Conservation (phyloP, 1,139 yeast genomes). For the Petasospora rhodanensis region DNA sequence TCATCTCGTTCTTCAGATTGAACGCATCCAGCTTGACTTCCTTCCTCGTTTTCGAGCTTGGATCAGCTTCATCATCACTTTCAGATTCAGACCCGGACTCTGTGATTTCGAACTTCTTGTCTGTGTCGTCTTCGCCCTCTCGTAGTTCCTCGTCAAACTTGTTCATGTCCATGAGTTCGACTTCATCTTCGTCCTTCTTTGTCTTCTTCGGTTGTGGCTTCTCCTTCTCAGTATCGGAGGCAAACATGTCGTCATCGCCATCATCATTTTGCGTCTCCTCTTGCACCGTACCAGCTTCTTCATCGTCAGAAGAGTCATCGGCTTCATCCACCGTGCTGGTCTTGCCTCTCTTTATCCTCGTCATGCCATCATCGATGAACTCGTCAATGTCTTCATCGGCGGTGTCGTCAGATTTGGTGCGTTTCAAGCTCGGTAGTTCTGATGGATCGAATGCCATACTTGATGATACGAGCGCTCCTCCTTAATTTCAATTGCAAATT, state of each 20-base stretch:
- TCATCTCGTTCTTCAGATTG: slow-evolving; percentile 50
- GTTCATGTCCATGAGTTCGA: slow-evolving; percentile 13
- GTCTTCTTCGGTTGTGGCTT: neutral
- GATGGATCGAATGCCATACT: no score
- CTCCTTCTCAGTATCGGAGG: slow-evolving; percentile 15
- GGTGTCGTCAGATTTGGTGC: no score
- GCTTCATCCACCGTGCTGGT: no score
- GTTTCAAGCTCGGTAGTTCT: no score
- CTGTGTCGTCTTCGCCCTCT: slow-evolving; percentile 7
- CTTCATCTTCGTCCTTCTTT: slow-evolving; percentile 2
- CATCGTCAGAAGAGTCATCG: slow-evolving; percentile 6
- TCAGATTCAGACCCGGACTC: slow-evolving; percentile 3
- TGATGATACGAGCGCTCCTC: no score
- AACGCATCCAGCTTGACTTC: slow-evolving; percentile 59
- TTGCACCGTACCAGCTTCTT: neutral
- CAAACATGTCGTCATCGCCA: slow-evolving; percentile 23
- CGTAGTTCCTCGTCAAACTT: slow-evolving; percentile 16
- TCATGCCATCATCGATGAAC: no score
- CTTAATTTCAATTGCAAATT: no score
- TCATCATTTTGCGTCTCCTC: slow-evolving; percentile 1
- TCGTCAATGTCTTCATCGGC: no score
- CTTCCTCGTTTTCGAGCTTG: slow-evolving; percentile 10
- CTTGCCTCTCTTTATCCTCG: no score
- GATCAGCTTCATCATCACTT: slow-evolving; percentile 4
- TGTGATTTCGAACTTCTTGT: neutral